Percentiles rank a stretch among this genome's conserved stretches.
Conservation (phyloP, 305 asterid genomes). For the Fraxinus latifolia region DNA sequence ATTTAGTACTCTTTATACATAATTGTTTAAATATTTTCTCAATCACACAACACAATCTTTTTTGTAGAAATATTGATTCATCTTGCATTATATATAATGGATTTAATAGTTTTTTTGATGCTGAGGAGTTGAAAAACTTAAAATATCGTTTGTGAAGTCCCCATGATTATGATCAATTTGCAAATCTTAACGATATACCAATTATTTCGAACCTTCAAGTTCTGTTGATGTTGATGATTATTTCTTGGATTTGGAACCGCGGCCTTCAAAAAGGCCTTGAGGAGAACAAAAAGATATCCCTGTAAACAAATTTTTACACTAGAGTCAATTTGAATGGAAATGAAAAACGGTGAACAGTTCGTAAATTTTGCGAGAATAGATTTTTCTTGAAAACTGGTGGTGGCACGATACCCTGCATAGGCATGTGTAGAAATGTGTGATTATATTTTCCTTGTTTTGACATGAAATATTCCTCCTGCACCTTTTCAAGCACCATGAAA, state of each 20-base stretch:
- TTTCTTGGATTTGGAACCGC: neutral
- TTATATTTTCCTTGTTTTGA: neutral
- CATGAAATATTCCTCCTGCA: neutral
- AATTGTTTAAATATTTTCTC: neutral
- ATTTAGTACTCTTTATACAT: neutral
- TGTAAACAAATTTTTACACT: neutral
- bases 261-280: neutral
- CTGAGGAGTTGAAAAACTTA: neutral
- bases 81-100: neutral
- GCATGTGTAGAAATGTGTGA: neutral
- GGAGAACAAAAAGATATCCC: neutral
- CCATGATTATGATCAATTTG: neutral
- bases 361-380: neutral
- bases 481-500: neutral
- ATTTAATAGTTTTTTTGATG: neutral
- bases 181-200: neutral
- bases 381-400: neutral
- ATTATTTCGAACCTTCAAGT: neutral
- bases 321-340: neutral
- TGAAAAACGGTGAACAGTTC: neutral
- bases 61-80: slow-evolving; percentile 1
- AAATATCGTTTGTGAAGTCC: neutral
- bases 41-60: neutral
- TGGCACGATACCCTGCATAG: neutral
- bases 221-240: neutral